Conservation (phyloP, 495 filamentous ascomycete species). For the Xylaria longipes region DNA sequence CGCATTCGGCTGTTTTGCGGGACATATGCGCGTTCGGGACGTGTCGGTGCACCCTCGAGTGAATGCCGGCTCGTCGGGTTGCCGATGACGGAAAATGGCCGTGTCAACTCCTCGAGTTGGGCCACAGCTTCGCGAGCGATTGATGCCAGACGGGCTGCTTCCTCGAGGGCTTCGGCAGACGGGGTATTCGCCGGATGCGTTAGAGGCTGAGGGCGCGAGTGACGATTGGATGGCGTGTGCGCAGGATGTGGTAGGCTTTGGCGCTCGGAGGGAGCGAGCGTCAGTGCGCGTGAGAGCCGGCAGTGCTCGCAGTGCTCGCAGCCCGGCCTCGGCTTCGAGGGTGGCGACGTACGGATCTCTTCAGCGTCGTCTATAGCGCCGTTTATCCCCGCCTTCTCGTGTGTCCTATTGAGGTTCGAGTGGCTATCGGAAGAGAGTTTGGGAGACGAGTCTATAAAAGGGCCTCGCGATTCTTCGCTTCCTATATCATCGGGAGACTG, state of each 20-base stretch:
- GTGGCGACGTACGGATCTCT: not conserved
- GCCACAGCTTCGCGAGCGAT: slow-evolving; percentile 25
- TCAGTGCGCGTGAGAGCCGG: slow-evolving; percentile 18
- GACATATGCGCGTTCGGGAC: slow-evolving; percentile 12
- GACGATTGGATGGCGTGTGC: not conserved
- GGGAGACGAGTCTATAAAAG: slow-evolving; percentile 13
- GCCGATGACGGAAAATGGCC: slow-evolving; percentile 17
- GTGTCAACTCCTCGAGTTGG: slow-evolving; percentile 25
- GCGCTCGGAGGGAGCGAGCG: not conserved
- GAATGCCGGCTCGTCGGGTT: slow-evolving; percentile 1
- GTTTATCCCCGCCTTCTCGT: not conserved
- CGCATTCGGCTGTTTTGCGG: slow-evolving; percentile 8
- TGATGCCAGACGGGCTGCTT: slow-evolving; percentile 27
- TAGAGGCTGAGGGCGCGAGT: not conserved
- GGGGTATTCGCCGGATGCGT: slow-evolving; percentile 4
- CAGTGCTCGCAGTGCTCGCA: slow-evolving; percentile 30
- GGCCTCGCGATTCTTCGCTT: slow-evolving; percentile 2
- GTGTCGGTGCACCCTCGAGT: not conserved
- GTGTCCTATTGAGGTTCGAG: not conserved
- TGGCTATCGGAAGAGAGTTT: slow-evolving; percentile 7
- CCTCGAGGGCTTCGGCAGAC: slow-evolving; percentile 22
- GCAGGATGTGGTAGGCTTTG: slow-evolving; percentile 5
- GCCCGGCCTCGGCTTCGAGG: not conserved
- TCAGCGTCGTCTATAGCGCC: slow-evolving; percentile 3
- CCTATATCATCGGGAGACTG: not conserved